Base-by-base conservation (phyloP, 2,329 filamentous ascomycete species). In the Cladorrhinum sp. region DNA sequence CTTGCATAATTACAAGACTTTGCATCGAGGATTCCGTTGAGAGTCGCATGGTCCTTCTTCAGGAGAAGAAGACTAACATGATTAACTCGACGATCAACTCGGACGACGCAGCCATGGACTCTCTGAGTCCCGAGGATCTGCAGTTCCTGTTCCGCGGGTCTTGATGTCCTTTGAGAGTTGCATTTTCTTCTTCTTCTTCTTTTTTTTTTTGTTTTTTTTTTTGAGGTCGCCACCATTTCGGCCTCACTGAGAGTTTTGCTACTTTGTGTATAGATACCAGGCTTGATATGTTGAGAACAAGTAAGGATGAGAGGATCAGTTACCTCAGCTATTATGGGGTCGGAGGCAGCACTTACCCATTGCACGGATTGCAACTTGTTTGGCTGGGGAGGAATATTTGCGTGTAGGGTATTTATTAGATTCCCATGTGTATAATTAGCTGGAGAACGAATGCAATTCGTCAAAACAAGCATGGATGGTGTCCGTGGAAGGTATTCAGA, bases 31-130 rank as follows among this genome's bases (percentile, higher is more conserved):
- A 99, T 73, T 96, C 91, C 1, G 94, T 99, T 26, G 95, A 99
- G 78, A 95, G 90, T 61, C 86, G 95, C 51, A 99, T 99, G 84
- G 92, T 99, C 2, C 81, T 95, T 66, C 83, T 99, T 24, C 95
- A 99, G 74, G 95, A 99, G 79, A 99, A 99, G 84, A 99, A 99
- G 79, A 92, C 94, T 0, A 94, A 90, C 72, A 94, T 99, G 91
- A 99, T 99, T 71, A 91, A 94, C 68, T 93, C 92, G 26, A 99
- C 95, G 0, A 93, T 99, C 74, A 97, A 98, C 74, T 90, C 91
- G 49, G 94, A 98, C 72, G 89, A 95, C 68, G 83, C 90, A 51
- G 92, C 94, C 0, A 91, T 98, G 85, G 92, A 98, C 73, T 94
- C 92, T 59, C 79, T 99, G 64, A 96, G 87, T 14, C 88, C 91